A percentile compares a stretch with the other conserved stretches of the same genome.
phyloP scores from a whole-genome alignment of 139 green algal genomes.

The Trebouxia sp. region DNA sequence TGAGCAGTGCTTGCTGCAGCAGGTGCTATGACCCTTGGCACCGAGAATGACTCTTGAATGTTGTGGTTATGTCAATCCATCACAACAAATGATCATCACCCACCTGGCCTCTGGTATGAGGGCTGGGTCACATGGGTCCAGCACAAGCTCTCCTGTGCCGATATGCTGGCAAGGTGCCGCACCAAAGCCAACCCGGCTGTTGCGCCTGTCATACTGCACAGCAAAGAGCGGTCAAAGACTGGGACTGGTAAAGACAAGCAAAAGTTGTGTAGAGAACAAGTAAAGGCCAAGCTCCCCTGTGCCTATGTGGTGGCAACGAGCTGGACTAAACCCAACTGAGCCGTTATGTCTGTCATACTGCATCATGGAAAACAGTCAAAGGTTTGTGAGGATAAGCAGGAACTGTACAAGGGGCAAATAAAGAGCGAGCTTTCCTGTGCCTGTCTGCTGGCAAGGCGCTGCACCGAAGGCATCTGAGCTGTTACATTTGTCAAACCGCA shows the following conservation, averaged over 20 bases:
- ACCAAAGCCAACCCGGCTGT: constrained; percentile 61
- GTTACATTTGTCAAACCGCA: no score
- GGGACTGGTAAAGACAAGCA: not conserved
- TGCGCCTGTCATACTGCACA: constrained; percentile 60
- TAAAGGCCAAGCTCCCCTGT: not conserved
- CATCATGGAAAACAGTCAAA: no score
- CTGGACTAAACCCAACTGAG: not conserved
- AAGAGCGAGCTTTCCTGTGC: no score
- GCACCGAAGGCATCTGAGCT: no score
- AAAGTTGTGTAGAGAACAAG: not conserved
- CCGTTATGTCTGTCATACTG: not conserved
- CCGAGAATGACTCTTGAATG: no score
- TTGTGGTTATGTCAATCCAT: no score
- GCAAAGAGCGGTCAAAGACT: not conserved
- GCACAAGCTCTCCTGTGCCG: constrained; percentile 26
- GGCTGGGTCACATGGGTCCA: constrained; percentile 23
- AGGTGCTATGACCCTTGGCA: no score
- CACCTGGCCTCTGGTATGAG: not conserved
- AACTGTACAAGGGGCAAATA: no score
- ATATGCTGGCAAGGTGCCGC: constrained; percentile 46
- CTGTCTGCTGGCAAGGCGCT: no score
- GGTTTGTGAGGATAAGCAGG: no score
- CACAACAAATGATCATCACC: not conserved
- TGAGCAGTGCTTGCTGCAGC: no score
- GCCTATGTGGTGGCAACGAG: not conserved